These are phyloP conservation scores for Tardiomyces blankii DNA, from an alignment of 1,139 yeast species.

Conservation along the genomic window DNA sequence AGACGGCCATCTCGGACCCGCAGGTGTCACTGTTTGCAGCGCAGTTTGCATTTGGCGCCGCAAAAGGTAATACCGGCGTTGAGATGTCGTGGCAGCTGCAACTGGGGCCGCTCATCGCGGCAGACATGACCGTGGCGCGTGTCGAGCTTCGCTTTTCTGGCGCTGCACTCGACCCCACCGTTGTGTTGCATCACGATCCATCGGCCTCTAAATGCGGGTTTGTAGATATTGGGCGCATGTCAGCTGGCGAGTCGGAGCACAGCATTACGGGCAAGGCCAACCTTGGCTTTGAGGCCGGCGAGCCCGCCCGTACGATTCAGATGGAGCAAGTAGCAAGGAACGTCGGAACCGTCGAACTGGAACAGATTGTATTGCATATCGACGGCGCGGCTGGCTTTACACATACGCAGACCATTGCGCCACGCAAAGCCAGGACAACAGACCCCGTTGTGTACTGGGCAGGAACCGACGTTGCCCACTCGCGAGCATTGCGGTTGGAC, in stretches of 20 bases:
- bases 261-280: background rate
- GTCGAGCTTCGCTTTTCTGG: background rate
- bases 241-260: background rate
- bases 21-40: conserved; percentile 7
- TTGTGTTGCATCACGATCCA: background rate
- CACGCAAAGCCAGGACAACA: background rate
- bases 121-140: background rate
- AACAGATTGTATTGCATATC: background rate
- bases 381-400: conserved; percentile 1
- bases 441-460: background rate
- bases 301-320: background rate
- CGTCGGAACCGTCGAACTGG: background rate
- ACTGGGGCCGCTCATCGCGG: conserved; percentile 3
- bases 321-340: background rate
- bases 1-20: conserved; percentile 2
- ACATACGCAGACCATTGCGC: conserved; percentile 7
- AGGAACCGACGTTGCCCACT: background rate
- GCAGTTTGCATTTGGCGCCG: conserved; percentile 13
- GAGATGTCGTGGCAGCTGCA: conserved; percentile 14
- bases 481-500: conserved; percentile 1
- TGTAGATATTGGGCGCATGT: background rate
- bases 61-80: conserved; percentile 16
- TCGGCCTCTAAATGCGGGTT: background rate
- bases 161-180: background rate
- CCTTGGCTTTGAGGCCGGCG: background rate